A percentile compares a stretch with the other conserved stretches of the same genome.
Conservation (phyloP, 108 stramenopile species). For the Nitzschia inconspicua region DNA sequence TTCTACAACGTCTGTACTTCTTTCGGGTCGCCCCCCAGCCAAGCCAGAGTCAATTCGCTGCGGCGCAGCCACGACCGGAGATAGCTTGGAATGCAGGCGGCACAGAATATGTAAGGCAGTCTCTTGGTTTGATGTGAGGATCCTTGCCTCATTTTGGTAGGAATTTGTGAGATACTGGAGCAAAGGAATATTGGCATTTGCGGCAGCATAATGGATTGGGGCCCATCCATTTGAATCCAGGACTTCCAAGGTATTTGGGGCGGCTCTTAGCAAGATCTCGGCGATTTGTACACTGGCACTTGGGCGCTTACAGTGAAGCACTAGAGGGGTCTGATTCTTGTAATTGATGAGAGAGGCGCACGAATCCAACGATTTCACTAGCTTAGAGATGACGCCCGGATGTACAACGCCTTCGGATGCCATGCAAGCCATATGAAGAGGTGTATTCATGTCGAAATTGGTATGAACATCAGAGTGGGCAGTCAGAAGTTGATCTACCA, state of each 20-base stretch:
- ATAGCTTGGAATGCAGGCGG: slow-evolving; percentile 13
- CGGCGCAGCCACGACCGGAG: no score
- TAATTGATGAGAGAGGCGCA: slow-evolving; percentile 17
- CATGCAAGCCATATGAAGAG: slow-evolving; percentile 34
- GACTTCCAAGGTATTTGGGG: slow-evolving; percentile 12
- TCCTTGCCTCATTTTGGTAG: slow-evolving; percentile 5
- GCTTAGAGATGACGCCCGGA: slow-evolving; percentile 8
- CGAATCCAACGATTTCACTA: slow-evolving; percentile 21
- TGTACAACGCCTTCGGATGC: slow-evolving; percentile 43
- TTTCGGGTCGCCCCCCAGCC: neutral
- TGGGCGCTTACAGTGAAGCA: slow-evolving; percentile 27
- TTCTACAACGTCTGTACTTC: neutral
- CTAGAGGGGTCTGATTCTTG: slow-evolving; percentile 28
- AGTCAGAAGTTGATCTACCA: slow-evolving; percentile 23
- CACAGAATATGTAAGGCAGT: slow-evolving; percentile 44
- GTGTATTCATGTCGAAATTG: slow-evolving; percentile 24
- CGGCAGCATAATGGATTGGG: slow-evolving; percentile 41
- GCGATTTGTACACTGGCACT: slow-evolving; percentile 40
- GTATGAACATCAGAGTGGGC: slow-evolving; percentile 4
- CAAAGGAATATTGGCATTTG: slow-evolving; percentile 32
- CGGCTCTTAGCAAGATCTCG: slow-evolving; percentile 20
- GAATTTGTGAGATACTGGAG: slow-evolving; percentile 19
- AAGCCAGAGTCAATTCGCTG: neutral
- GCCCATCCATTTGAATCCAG: slow-evolving; percentile 34
- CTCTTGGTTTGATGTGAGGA: slow-evolving; percentile 9